These are phyloP conservation scores for Diplodia mutila DNA, from an alignment of 2,329 filamentous ascomycete genomes.

Conservation along the genomic window DNA sequence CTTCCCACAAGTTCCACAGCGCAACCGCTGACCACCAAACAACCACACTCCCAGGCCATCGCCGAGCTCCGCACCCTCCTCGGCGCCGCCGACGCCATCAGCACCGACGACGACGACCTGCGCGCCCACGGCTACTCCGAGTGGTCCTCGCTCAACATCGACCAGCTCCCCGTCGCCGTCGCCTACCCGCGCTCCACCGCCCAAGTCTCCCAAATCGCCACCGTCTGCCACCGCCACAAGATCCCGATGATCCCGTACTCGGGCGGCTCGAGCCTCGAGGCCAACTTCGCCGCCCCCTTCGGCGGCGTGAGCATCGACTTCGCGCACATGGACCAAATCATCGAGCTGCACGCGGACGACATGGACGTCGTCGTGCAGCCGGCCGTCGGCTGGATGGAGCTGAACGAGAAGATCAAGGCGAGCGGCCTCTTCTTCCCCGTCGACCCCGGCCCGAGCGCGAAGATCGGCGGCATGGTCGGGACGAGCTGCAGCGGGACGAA, in stretches of 20 bases:
- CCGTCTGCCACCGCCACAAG: conserved; percentile 75
- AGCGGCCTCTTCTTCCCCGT: conserved; percentile 88
- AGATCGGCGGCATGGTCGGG: conserved; percentile 82
- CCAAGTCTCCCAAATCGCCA: conserved; percentile 66
- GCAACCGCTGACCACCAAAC: neutral
- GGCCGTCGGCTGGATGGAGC: conserved; percentile 86
- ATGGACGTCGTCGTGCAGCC: conserved; percentile 95
- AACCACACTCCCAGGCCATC: conserved; percentile 54
- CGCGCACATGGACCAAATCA: conserved; percentile 79
- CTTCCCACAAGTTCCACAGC: neutral
- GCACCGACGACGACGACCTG: conserved; percentile 66
- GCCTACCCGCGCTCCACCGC: conserved; percentile 67
- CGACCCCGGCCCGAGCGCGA: conserved; percentile 76
- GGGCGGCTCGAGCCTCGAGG: conserved; percentile 83
- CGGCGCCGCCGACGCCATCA: conserved; percentile 64
- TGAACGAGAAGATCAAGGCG: conserved; percentile 75
- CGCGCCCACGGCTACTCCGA: conserved; percentile 69
- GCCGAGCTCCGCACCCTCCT: conserved; percentile 56
- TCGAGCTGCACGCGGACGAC: conserved; percentile 80
- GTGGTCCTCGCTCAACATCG: conserved; percentile 70
- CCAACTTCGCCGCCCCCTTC: conserved; percentile 84
- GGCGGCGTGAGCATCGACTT: conserved; percentile 92
- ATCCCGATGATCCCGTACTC: conserved; percentile 86
- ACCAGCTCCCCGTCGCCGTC: conserved; percentile 65
- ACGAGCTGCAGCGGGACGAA: conserved; percentile 77